These are phyloP conservation scores for Sarcodon sp. DNA, from an alignment of 768 basidiomycete genomes.

Conservation along the genomic window DNA sequence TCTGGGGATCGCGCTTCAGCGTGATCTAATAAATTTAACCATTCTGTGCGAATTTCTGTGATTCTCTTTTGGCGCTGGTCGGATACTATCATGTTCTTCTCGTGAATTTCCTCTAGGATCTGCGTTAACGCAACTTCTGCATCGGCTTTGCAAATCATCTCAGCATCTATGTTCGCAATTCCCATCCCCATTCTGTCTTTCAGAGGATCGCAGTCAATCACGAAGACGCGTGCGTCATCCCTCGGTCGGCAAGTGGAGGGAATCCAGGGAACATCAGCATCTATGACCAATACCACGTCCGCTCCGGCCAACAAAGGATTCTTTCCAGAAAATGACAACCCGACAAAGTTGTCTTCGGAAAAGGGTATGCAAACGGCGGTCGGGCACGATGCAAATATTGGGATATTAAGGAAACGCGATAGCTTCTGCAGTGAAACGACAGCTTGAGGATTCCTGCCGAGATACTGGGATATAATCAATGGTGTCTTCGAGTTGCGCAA, in stretches of 20 bases:
- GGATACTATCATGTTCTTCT: not conserved
- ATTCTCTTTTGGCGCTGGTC: constrained; percentile 2
- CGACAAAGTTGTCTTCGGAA: constrained; percentile 41
- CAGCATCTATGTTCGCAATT: constrained; percentile 40
- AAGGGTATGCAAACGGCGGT: constrained; percentile 40
- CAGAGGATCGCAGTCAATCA: constrained; percentile 53
- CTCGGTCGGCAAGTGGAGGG: constrained; percentile 29
- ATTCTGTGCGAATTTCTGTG: constrained; percentile 4
- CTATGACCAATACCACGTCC: constrained; percentile 54
- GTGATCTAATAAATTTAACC: constrained; percentile 9
- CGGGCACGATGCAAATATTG: constrained; percentile 38
- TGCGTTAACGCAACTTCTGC: constrained; percentile 36
- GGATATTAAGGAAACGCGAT: constrained; percentile 38
- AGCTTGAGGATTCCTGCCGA: constrained; percentile 41
- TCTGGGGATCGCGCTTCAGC: constrained; percentile 7
- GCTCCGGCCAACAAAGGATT: constrained; percentile 35
- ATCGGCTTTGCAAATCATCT: constrained; percentile 47
- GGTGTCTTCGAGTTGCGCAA: constrained; percentile 38
- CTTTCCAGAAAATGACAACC: constrained; percentile 35
- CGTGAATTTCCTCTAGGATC: constrained; percentile 23
- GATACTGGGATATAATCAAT: constrained; percentile 50
- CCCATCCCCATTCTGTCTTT: constrained; percentile 27
- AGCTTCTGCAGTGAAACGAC: constrained; percentile 32
- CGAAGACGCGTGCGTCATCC: constrained; percentile 34
- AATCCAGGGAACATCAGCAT: constrained; percentile 57